Conservation (phyloP, 345 rosid genomes). For the Corymbia maculata region DNA sequence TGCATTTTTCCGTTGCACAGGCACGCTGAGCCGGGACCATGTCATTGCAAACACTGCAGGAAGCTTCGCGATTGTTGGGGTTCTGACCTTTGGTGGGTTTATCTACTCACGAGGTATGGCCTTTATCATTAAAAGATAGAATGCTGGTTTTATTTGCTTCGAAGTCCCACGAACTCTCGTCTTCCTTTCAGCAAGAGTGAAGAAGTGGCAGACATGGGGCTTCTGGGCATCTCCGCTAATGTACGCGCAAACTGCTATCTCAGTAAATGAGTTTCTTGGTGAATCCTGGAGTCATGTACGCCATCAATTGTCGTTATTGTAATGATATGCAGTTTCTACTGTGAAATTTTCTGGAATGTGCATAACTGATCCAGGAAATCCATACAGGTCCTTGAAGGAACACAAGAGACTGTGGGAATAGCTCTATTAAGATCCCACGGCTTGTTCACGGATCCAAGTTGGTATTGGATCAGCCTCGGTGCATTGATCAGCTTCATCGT, state of each 20-base stretch:
- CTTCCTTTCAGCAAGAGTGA: conserved; percentile 24
- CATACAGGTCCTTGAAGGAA: background rate
- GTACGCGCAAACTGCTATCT: conserved; percentile 45
- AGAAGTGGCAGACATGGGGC: conserved; percentile 56
- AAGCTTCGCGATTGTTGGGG: conserved; percentile 20
- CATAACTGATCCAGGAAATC: background rate
- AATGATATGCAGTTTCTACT: background rate
- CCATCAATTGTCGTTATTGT: background rate
- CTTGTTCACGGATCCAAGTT: conserved; percentile 21
- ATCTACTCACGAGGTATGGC: conserved; percentile 21
- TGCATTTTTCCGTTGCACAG: conserved; percentile 34
- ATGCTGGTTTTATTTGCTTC: background rate
- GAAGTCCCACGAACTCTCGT: background rate
- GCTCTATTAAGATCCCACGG: conserved; percentile 33
- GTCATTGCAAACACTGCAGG: conserved; percentile 30
- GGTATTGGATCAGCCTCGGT: conserved; percentile 60
- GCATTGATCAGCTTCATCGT: conserved; percentile 23
- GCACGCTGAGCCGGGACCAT: conserved; percentile 27
- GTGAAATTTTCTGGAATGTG: background rate
- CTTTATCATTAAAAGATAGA: background rate
- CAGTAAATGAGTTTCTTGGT: conserved; percentile 46
- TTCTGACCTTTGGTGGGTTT: conserved; percentile 31
- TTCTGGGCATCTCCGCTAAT: conserved; percentile 57
- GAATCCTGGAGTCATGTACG: conserved; percentile 43
- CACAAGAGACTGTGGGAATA: conserved; percentile 27